A percentile compares a stretch with the other conserved stretches of the same genome.
phyloP scores from a whole-genome alignment of 352 stramenopile species.

The Pythium myriotylum region DNA sequence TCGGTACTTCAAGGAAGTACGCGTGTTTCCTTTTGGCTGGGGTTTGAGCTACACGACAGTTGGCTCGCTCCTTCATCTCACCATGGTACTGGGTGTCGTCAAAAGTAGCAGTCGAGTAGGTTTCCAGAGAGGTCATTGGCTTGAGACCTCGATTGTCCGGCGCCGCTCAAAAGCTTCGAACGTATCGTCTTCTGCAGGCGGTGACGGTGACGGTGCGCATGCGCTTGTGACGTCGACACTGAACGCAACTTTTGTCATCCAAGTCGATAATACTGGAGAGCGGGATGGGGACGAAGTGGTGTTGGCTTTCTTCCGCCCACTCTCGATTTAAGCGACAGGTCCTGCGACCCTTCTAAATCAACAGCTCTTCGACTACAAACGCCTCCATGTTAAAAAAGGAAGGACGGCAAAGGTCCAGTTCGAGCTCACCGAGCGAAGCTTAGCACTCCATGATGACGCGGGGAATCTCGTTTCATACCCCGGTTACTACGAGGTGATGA shows the following conservation, averaged over 20 bases:
- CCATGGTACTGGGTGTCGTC: too few relatives aligned
- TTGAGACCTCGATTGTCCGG: too few relatives aligned
- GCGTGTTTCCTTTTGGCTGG: slow-evolving; percentile 90
- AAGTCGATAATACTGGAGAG: slow-evolving; percentile 61
- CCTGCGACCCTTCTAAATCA: slow-evolving; percentile 67
- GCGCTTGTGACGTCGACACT: slow-evolving; percentile 39
- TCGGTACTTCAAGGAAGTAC: slow-evolving; percentile 88
- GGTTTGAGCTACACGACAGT: slow-evolving; percentile 92
- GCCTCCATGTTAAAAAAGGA: slow-evolving; percentile 48
- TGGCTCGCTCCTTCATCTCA: too few relatives aligned
- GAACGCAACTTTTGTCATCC: slow-evolving; percentile 49
- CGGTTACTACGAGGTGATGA: slow-evolving; percentile 74
- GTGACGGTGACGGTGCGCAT: background rate
- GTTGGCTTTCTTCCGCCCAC: slow-evolving; percentile 74
- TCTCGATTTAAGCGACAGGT: slow-evolving; percentile 59
- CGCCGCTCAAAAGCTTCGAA: slow-evolving; percentile 14
- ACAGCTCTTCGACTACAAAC: slow-evolving; percentile 73
- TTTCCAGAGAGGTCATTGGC: too few relatives aligned
- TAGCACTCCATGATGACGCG: slow-evolving; percentile 59
- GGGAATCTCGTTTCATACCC: slow-evolving; percentile 60
- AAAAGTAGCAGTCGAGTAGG: too few relatives aligned
- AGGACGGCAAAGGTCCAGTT: slow-evolving; percentile 45
- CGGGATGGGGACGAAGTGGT: slow-evolving; percentile 71
- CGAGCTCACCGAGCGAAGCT: slow-evolving; percentile 41
- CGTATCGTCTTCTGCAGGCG: background rate